These are phyloP conservation scores for Pseudotulostoma volvatum DNA, from an alignment of 495 filamentous ascomycete genomes.

Conservation along the genomic window DNA sequence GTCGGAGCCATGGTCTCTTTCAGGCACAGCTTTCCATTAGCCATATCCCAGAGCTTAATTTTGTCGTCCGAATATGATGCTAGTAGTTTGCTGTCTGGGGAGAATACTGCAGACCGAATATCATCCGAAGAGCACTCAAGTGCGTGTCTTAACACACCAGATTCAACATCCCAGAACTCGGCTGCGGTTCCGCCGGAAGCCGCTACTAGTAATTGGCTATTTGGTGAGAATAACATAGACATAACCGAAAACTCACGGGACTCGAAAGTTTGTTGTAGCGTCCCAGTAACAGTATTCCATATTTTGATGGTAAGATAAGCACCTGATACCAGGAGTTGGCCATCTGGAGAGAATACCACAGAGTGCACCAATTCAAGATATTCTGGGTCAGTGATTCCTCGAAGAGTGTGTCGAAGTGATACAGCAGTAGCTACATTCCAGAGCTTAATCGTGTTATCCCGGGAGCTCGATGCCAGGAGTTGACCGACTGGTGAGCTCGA, in stretches of 20 bases:
- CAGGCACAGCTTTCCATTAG: conserved; percentile 2
- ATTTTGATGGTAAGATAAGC: conserved; percentile 9
- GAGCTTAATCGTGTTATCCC: conserved; percentile 1
- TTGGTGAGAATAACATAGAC: conserved; percentile 10
- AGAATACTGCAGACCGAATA: neutral
- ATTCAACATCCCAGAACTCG: conserved; percentile 1
- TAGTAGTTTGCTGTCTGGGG: neutral
- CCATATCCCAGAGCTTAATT: conserved; percentile 1
- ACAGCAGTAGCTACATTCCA: conserved; percentile 2
- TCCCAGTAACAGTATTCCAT: conserved; percentile 10
- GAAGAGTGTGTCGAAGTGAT: no score
- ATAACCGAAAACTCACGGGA: conserved; percentile 5
- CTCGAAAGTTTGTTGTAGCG: conserved; percentile 4
- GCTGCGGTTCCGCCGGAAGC: neutral
- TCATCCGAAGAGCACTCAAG: neutral
- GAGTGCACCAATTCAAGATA: no score
- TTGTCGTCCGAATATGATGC: neutral
- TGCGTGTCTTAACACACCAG: neutral
- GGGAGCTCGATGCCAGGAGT: conserved; percentile 1
- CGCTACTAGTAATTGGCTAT: conserved; percentile 7
- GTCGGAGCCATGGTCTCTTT: no score
- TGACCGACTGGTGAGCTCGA: conserved; percentile 9
- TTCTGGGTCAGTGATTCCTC: no score
- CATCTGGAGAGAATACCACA: no score
- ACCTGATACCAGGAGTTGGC: conserved; percentile 7